Conservation (phyloP, 208 protist genomes). For the Blastocrithidia nonstop region DNA sequence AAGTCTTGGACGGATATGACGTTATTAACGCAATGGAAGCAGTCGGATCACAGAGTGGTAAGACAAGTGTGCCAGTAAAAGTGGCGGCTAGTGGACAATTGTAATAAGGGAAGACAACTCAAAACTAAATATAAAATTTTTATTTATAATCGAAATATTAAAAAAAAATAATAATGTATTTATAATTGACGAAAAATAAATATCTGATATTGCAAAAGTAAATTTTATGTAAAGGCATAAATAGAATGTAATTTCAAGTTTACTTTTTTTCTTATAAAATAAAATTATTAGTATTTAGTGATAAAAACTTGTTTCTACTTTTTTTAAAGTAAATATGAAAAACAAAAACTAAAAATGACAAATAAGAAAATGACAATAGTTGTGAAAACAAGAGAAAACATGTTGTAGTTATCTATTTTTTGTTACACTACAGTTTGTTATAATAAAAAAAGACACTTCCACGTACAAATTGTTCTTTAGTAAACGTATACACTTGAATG, state of each 20-base stretch:
- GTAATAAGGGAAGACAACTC: slow-evolving; percentile 11
- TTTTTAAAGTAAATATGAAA: background rate
- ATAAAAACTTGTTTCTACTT: background rate
- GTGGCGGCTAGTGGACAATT: slow-evolving; percentile 53
- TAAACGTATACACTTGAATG: too few relatives aligned
- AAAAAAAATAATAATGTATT: slow-evolving; percentile 3
- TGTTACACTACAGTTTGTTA: too few relatives aligned
- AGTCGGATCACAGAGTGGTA: slow-evolving; percentile 36
- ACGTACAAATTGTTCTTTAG: too few relatives aligned
- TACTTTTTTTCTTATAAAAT: too few relatives aligned
- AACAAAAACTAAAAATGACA: background rate
- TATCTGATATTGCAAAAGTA: too few relatives aligned
- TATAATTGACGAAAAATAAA: slow-evolving; percentile 6
- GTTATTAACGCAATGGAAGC: slow-evolving; percentile 75
- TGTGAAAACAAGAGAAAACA: background rate
- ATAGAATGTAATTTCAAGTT: too few relatives aligned
- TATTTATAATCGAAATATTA: background rate
- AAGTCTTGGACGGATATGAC: slow-evolving; percentile 82
- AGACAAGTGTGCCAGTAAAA: slow-evolving; percentile 34
- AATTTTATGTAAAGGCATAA: too few relatives aligned
- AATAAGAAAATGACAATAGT: slow-evolving; percentile 2
- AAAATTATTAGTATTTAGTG: background rate
- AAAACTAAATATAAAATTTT: slow-evolving; percentile 1
- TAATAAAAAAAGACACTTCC: too few relatives aligned
- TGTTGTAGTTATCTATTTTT: background rate